phyloP scores from a whole-genome alignment of 768 basidiomycete species.

The Stropharia rugosoannulata region DNA sequence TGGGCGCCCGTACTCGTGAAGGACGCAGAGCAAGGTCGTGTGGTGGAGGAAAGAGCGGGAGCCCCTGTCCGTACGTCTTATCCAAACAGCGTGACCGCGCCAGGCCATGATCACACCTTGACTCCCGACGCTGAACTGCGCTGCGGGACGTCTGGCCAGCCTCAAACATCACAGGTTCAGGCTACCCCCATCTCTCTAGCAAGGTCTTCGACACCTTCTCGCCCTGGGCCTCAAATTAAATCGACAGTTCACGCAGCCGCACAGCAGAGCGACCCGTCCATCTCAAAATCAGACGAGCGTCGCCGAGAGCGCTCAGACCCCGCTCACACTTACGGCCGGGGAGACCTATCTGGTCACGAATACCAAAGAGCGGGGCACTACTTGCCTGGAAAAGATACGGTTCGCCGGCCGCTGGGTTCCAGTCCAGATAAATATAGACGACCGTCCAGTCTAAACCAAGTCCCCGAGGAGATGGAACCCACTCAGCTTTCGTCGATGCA shows the following conservation, averaged over 20 bases:
- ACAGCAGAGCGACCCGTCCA: background rate
- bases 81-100: background rate
- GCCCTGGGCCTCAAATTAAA: background rate
- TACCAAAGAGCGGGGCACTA: conserved; percentile 1
- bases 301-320: background rate
- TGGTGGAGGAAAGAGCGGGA: background rate
- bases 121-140: background rate
- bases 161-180: background rate
- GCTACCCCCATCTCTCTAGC: background rate
- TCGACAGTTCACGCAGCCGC: background rate
- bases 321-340: background rate
- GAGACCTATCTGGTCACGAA: conserved; percentile 4
- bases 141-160: background rate
- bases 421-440: conserved; percentile 21
- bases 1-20: background rate
- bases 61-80: background rate
- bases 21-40: background rate
- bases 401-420: conserved; percentile 5
- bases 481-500: background rate
- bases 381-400: background rate
- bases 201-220: background rate
- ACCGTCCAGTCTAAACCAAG: conserved; percentile 12
- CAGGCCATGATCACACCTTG: background rate
- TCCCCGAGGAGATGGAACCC: conserved; percentile 24
- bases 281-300: background rate